Evolutionary conservation across 352 stramenopile genomes (phyloP), one percentile per base, ranked within the genome.

Genomic region (Pythium phragmiticola): DNA sequence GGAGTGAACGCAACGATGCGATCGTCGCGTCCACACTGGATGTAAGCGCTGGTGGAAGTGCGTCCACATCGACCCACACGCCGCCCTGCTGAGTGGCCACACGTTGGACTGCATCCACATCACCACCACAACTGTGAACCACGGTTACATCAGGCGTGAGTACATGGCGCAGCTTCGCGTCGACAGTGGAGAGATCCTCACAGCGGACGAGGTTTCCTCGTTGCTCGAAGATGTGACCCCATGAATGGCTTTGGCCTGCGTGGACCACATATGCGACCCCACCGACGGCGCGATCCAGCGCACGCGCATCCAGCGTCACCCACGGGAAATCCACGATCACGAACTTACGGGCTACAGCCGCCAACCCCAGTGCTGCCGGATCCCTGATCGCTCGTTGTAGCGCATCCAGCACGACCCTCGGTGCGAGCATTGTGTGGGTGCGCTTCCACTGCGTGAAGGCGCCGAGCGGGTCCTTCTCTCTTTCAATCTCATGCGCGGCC

Each of bases 281-380:
- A 8, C 67, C 72, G 14, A 88, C 60, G 17, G 9, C 21, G 33
- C 62, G 36, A 28, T 84, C 75, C n/a, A 87, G 56, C 19, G 70
- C 69, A 2, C 28, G 48, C 39, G 63, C 51, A 28, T 63, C 57
- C 0, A 80, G 58, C 4, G 74, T 23, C 3, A 43, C 51, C 71
- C 73, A 79, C 17, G 75, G 74, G 16, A 88, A 88, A 0, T 69
- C 77, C 6, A 69, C 23, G 11, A 88, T n/a, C 19, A 88, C 23
- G 47, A 84, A 77, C 26, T 77, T 76, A 39, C 82, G 75, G 0
- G 49, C 43, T 23, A 60, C 49, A 7, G 23, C 26, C 39, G 42
- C 34, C 1, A 68, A 46, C 12, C 36, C 36, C 7, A 68, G 9
- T 2, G 55, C 37, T 2, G 28, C 60, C 0, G 60, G 66, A n/a